Evolutionary conservation across 176 grass and related monocot species (phyloP), one percentile per base, ranked within the genome.

Genomic region (Bromus sterilis): DNA sequence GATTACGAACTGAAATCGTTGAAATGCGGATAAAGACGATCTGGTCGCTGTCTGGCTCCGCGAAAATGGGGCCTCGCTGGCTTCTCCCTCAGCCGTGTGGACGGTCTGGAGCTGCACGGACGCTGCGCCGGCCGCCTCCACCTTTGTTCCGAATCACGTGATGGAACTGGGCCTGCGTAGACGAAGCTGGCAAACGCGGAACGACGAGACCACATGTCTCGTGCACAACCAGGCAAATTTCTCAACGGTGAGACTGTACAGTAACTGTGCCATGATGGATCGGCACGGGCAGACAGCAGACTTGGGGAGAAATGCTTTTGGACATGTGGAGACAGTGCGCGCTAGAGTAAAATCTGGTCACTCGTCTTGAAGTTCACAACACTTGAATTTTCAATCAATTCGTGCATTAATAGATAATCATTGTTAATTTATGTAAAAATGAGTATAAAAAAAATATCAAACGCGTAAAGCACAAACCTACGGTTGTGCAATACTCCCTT

Each of bases 141-240:
- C 15, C 67, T 82, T 60, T 82, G 4, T 58, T 16, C 16, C 20
- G 26, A 33, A 60, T 72, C 66, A 72, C 80, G 66, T 82, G 80
- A 44, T 72, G 64, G 15, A 57, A 14, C 48, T 41, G 48, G 78
- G 37, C 23, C 34, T 3, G 66, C 2, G n/a, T 25, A 24, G 40
- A 7, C 10, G 15, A 41, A 56, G 64, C 16, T 70, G 65, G 23
- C 65, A 41, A 71, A 43, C 35, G 33, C 11, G 4, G 49, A 56
- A 76, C 35, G 10, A 61, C 1, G 16, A 59, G 35, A 56, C n/a
- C 55, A 59, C 31, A 15, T 30, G 60, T 79, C 62, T 51, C 33
- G 35, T 20, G 63, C 44, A 20, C 64, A 28, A 24, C 48, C n/a
- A 40, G 34, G 31, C 44, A 28, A 33, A 24, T 28, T 28, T 44